These are phyloP conservation scores for Diaporthe amygdali DNA, from an alignment of 2,329 filamentous ascomycete genomes.

Conservation along the genomic window DNA sequence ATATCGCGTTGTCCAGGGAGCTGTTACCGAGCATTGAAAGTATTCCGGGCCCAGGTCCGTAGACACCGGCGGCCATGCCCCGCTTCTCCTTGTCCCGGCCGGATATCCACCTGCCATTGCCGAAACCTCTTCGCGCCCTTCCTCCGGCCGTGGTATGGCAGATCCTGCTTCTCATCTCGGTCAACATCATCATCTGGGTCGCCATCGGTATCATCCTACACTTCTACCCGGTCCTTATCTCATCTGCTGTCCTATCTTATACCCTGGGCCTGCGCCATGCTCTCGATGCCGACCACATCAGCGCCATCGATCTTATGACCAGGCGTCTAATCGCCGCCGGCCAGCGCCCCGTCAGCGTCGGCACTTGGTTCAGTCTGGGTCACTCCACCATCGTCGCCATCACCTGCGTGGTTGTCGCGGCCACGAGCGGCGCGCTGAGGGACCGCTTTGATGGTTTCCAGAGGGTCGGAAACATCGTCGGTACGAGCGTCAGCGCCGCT, in stretches of 20 bases:
- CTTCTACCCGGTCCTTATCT: constrained; percentile 67
- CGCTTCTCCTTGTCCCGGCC: constrained; percentile 23
- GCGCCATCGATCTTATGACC: constrained; percentile 93
- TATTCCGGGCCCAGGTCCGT: neutral
- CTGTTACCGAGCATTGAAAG: neutral
- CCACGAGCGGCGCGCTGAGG: constrained; percentile 83
- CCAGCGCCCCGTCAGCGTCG: constrained; percentile 87
- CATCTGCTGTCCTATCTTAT: constrained; percentile 84
- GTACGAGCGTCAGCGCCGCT: constrained; percentile 82
- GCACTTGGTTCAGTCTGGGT: constrained; percentile 91
- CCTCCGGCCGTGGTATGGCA: constrained; percentile 47
- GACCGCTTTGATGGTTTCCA: constrained; percentile 82
- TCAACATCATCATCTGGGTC: constrained; percentile 63
- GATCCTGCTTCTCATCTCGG: constrained; percentile 53
- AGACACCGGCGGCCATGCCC: constrained; percentile 21
- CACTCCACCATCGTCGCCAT: constrained; percentile 93
- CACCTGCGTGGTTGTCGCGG: constrained; percentile 90
- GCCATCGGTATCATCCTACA: constrained; percentile 57
- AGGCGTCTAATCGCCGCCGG: constrained; percentile 84
- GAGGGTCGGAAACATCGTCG: constrained; percentile 84
- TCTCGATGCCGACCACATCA: constrained; percentile 91
- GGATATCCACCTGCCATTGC: constrained; percentile 30
- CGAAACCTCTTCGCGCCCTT: constrained; percentile 34
- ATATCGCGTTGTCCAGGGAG: neutral
- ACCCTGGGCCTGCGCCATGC: constrained; percentile 90